These are phyloP conservation scores for Glycine latifolia DNA, from an alignment of 306 rosid genomes.

Conservation along the genomic window DNA sequence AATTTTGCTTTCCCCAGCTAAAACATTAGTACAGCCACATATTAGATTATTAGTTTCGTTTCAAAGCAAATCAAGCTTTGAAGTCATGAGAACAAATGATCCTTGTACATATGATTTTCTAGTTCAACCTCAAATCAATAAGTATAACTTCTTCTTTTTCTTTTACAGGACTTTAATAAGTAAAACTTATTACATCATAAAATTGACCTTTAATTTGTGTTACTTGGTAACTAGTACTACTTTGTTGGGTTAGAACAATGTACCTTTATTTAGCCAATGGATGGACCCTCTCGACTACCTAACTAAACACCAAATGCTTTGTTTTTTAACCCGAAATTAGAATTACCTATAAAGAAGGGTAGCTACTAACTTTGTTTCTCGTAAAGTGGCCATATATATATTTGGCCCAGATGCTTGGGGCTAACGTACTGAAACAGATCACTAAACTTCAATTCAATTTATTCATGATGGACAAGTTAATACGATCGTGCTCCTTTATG, in stretches of 20 bases:
- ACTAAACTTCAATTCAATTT: neutral
- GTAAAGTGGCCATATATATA: neutral
- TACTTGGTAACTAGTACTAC: neutral
- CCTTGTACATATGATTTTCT: no score
- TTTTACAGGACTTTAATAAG: no score
- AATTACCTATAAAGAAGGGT: neutral
- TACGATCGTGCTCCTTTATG: neutral
- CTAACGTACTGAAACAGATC: neutral
- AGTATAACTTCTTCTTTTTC: no score
- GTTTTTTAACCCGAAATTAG: neutral
- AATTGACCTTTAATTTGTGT: neutral
- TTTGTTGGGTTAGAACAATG: neutral
- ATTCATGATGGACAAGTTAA: neutral
- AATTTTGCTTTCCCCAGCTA: no score
- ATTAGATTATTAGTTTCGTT: no score
- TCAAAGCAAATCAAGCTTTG: no score
- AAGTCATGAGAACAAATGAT: no score
- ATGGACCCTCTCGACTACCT: neutral
- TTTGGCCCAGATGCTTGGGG: neutral
- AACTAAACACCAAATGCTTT: neutral
- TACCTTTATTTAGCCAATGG: neutral
- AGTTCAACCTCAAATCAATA: no score
- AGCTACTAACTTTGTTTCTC: neutral
- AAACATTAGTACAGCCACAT: no score
- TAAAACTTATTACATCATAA: no score